Evolutionary conservation across 2,329 filamentous ascomycete species (phyloP), one percentile per base, ranked within the genome.

Genomic region (Stemphylium vesicarium): DNA sequence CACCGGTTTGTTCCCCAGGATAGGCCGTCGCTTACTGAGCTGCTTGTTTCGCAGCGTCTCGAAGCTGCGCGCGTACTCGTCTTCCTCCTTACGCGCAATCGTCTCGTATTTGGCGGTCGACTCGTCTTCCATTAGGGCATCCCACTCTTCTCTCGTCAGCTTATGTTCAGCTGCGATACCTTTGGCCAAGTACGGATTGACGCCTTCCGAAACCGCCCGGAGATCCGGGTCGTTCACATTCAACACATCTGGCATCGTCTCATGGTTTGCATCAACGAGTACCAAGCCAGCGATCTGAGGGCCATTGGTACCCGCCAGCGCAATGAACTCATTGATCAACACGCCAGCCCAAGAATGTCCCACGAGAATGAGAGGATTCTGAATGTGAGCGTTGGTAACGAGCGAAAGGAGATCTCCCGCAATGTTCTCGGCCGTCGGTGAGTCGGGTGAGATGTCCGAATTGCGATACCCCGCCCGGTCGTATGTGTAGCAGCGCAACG

Each of bases 11-110:
- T 31, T 9, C 5, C 15, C 15, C 7, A 47, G 24, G 7, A 38
- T 32, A 22, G 33, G 33, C 32, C 26, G 20, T 3, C 11, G 20
- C 1, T 22, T 22, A 70, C 33, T 29, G 32, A 74, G 22, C 29
- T 62, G 49, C 57, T 72, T 75, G 33, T 61, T 62, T n/a, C 57
- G 59, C 38, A 73, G 53, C 1, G 62, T 73, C 46, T 63, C 60
- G 36, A 75, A 73, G 51, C 59, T 62, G 15, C 38, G 35, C n/a
- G 11, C n/a, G 41, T 65, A 65, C 11, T 62, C 22, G 11, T 56
- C 51, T 5, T 57, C 52, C 48, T 65, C 63, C 48, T 55, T 52
- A 6, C 22, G 22, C 22, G 5, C 5, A 8, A 24, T 24, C 7
- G 7, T 24, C 4, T 24, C 22, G 22, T 24, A 24, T 24, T 24